A percentile compares a stretch with the other conserved stretches of the same genome.
These are phyloP conservation scores for Microthlaspi erraticum DNA, from an alignment of 345 rosid species.

Conservation along the genomic window DNA sequence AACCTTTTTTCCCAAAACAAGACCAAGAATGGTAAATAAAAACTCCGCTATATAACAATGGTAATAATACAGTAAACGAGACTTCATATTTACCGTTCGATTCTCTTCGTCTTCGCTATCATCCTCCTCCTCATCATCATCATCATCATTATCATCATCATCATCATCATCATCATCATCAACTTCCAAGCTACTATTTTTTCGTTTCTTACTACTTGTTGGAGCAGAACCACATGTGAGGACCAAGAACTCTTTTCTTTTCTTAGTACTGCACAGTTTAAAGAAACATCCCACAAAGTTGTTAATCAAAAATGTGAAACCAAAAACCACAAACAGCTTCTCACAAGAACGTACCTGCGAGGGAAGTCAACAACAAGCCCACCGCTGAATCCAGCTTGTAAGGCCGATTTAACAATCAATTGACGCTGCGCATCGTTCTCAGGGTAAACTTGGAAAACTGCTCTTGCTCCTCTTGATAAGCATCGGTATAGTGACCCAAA, in stretches of 20 bases:
- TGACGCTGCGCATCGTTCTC: slow-evolving; percentile 83
- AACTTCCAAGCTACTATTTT: slow-evolving; percentile 70
- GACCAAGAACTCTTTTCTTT: slow-evolving; percentile 83
- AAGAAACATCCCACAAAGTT: slow-evolving; percentile 22
- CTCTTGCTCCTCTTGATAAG: slow-evolving; percentile 90
- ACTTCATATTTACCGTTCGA: slow-evolving; percentile 49
- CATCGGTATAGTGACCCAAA: slow-evolving; percentile 83
- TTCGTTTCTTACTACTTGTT: slow-evolving; percentile 53
- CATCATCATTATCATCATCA: slow-evolving; percentile 48
- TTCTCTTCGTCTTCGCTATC: slow-evolving; percentile 67
- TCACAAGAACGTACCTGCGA: slow-evolving; percentile 62
- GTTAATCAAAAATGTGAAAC: background rate
- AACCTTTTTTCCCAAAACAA: slow-evolving; percentile 50
- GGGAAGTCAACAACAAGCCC: slow-evolving; percentile 94
- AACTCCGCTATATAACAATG: too few relatives aligned
- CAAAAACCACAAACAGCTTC: slow-evolving; percentile 17
- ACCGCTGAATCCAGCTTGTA: slow-evolving; percentile 92
- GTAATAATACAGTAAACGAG: background rate
- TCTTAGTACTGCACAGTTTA: slow-evolving; percentile 61
- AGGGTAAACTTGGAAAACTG: slow-evolving; percentile 90
- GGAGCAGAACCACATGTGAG: slow-evolving; percentile 79
- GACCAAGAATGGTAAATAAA: background rate
- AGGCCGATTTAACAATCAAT: slow-evolving; percentile 77
- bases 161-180: slow-evolving; percentile 25
- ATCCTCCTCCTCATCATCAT: slow-evolving; percentile 21